Evolutionary conservation across 129 eudicot species (phyloP).

Genomic region (Helianthus annuus): HanXRQr2.0-SUNRISE NC_035447.2:45500489-45500988

Average conservation of each 20-base stretch:
- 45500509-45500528: conserved; percentile 31
- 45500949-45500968: conserved; percentile 4
- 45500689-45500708: conserved; percentile 67
- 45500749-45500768: conserved; percentile 27
- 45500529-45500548: conserved; percentile 7
- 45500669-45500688: conserved; percentile 43
- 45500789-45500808: conserved; percentile 25
- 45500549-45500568: background rate
- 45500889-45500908: conserved; percentile 42
- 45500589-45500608: conserved; percentile 35
- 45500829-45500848: conserved; percentile 70
- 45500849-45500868: conserved; percentile 88
- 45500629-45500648: conserved; percentile 32
- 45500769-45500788: conserved; percentile 17
- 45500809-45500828: conserved; percentile 28
- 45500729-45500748: conserved; percentile 41
- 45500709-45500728: conserved; percentile 61
- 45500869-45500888: conserved; percentile 82
- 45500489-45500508: conserved; percentile 47
- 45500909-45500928: conserved; percentile 31
- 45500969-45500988: conserved; percentile 12
- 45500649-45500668: conserved; percentile 15
- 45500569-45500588: conserved; percentile 6
- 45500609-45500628: conserved; percentile 28
- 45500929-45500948: conserved; percentile 16